Conservation (phyloP, 1,284 basidiomycete species). For the Ceratobasidium theobromae region DNA sequence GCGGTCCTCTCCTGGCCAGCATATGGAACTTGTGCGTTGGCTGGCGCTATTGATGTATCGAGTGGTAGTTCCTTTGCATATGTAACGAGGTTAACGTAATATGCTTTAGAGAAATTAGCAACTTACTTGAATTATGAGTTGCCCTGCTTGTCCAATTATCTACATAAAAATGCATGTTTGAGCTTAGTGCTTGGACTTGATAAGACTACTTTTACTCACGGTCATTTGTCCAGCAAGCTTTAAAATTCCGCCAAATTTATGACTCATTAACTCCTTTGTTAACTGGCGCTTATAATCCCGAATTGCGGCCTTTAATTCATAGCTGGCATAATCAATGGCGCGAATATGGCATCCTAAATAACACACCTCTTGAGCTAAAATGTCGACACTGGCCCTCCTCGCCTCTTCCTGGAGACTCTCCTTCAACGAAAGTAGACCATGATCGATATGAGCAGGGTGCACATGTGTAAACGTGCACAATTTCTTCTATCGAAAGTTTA, state of each 20-base stretch:
- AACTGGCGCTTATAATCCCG: constrained; percentile 82
- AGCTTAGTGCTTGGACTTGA: too few species aligned
- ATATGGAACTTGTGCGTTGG: constrained; percentile 74
- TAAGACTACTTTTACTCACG: constrained; percentile 45
- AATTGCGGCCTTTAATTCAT: constrained; percentile 44
- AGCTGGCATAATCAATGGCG: background rate
- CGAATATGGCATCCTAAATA: background rate
- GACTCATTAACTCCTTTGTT: constrained; percentile 70
- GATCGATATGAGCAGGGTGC: background rate
- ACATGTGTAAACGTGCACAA: too few species aligned
- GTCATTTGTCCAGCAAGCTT: constrained; percentile 85
- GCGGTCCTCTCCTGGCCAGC: constrained; percentile 54
- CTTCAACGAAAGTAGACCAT: background rate
- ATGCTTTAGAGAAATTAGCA: constrained; percentile 51
- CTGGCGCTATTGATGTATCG: constrained; percentile 73
- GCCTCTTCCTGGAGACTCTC: constrained; percentile 79
- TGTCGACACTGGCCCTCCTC: constrained; percentile 74
- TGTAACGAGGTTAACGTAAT: constrained; percentile 27
- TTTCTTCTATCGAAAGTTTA: too few species aligned
- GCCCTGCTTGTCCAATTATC: constrained; percentile 77
- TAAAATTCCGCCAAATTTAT: constrained; percentile 85
- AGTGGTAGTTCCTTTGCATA: constrained; percentile 88
- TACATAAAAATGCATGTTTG: too few species aligned
- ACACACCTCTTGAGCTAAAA: constrained; percentile 79
- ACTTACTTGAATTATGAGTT: constrained; percentile 77